Evolutionary conservation across 192 early-diverging fungal genomes (phyloP).

Genomic region (Linnemannia hyalina): DNA sequence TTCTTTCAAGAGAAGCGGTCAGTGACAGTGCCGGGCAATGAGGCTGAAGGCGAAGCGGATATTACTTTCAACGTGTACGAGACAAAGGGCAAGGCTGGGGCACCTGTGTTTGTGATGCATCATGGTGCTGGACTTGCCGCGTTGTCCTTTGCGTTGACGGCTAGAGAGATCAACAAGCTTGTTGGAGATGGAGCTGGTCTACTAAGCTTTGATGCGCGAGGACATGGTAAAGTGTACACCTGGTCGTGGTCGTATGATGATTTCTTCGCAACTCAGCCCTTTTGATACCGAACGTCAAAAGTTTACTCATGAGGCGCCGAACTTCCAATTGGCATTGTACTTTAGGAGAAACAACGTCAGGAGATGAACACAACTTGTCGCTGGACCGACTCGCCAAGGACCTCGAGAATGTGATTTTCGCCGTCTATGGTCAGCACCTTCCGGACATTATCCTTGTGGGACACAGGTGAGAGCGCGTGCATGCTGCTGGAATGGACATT

Average conservation of each 20-base stretch:
- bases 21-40: conserved; percentile 46
- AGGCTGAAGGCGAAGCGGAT: conserved; percentile 8
- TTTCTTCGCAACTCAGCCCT: too few relatives aligned
- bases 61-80: conserved; percentile 63
- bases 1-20: conserved; percentile 68
- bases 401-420: conserved; percentile 61
- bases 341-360: conserved; percentile 60
- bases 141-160: conserved; percentile 75
- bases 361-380: conserved; percentile 66
- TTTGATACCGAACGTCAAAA: too few relatives aligned
- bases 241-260: neutral
- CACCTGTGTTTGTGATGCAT: conserved; percentile 82
- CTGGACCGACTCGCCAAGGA: conserved; percentile 72
- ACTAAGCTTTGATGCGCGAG: conserved; percentile 78
- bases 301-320: too few relatives aligned
- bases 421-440: conserved; percentile 60
- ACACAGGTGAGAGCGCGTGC: conserved; percentile 69
- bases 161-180: conserved; percentile 63
- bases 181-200: conserved; percentile 58
- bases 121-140: conserved; percentile 85
- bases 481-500: neutral
- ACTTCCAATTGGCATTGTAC: neutral
- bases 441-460: conserved; percentile 79
- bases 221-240: conserved; percentile 67
- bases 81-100: conserved; percentile 47